These are phyloP conservation scores for Fusarium sulawesiense DNA, from an alignment of 2,329 filamentous ascomycete species.

Conservation along the genomic window DNA sequence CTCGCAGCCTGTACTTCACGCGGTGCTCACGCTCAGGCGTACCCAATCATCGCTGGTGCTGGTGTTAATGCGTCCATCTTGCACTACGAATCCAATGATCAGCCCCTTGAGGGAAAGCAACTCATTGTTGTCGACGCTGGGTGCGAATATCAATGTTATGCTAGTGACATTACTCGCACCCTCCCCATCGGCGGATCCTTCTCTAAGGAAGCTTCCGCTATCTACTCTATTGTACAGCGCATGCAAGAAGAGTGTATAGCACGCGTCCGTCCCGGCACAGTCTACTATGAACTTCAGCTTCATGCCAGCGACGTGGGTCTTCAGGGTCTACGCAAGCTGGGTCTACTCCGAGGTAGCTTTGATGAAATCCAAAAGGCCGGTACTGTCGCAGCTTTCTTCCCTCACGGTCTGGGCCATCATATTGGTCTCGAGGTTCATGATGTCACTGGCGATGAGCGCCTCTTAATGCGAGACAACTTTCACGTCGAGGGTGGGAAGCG, in stretches of 20 bases:
- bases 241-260: conserved; percentile 85
- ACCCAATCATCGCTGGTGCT: conserved; percentile 87
- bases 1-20: conserved; percentile 76
- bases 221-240: conserved; percentile 80
- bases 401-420: conserved; percentile 73
- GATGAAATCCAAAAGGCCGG: conserved; percentile 65
- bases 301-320: conserved; percentile 79
- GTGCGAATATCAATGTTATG: conserved; percentile 86
- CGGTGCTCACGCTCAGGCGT: conserved; percentile 82
- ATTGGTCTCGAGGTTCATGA: conserved; percentile 75
- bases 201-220: conserved; percentile 72
- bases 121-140: conserved; percentile 89
- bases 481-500: conserved; percentile 55
- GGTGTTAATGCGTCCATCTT: conserved; percentile 86
- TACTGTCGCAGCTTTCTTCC: conserved; percentile 72
- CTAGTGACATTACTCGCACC: conserved; percentile 89
- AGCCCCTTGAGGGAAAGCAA: conserved; percentile 74
- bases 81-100: conserved; percentile 87
- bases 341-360: conserved; percentile 74
- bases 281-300: conserved; percentile 78
- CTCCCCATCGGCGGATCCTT: conserved; percentile 81
- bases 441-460: conserved; percentile 57
- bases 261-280: conserved; percentile 73
- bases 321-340: conserved; percentile 75
- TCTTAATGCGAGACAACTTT: conserved; percentile 48